Conservation (phyloP, 2,329 filamentous ascomycete species). For the Neopestalotiopsis sp. region DNA sequence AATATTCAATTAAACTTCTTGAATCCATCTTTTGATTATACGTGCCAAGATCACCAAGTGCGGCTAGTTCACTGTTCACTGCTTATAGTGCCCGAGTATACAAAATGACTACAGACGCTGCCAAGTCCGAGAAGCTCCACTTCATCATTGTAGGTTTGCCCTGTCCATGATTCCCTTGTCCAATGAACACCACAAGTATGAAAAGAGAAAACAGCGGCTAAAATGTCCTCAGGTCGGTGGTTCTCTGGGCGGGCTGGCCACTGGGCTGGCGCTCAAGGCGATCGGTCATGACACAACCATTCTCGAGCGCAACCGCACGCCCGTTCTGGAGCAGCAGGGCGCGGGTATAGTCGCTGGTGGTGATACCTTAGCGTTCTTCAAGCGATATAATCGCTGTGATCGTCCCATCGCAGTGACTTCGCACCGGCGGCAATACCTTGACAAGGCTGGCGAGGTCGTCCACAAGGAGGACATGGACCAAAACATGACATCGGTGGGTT, state of each 20-base stretch:
- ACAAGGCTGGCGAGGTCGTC: conserved; percentile 38
- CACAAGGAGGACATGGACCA: conserved; percentile 42
- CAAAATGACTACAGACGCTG: background rate
- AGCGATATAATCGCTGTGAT: conserved; percentile 44
- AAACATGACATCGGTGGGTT: conserved; percentile 46
- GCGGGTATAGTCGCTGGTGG: conserved; percentile 53
- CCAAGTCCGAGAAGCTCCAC: conserved; percentile 2
- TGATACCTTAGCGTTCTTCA: conserved; percentile 47
- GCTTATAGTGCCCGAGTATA: background rate
- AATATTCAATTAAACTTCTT: no score
- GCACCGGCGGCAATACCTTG: conserved; percentile 39
- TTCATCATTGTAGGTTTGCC: conserved; percentile 10
- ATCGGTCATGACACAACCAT: conserved; percentile 48
- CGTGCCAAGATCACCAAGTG: background rate
- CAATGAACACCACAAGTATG: background rate
- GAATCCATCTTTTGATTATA: background rate
- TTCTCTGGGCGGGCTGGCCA: conserved; percentile 46
- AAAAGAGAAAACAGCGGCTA: background rate
- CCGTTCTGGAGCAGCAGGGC: conserved; percentile 53
- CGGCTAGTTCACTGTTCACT: no score
- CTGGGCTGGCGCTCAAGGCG: conserved; percentile 45
- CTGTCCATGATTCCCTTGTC: background rate
- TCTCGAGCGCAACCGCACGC: conserved; percentile 48
- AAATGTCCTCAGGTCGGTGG: conserved; percentile 43
- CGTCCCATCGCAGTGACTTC: conserved; percentile 38